These are phyloP conservation scores for Celoporthe dispersa DNA, from an alignment of 2,329 filamentous ascomycete genomes.

Conservation along the genomic window DNA sequence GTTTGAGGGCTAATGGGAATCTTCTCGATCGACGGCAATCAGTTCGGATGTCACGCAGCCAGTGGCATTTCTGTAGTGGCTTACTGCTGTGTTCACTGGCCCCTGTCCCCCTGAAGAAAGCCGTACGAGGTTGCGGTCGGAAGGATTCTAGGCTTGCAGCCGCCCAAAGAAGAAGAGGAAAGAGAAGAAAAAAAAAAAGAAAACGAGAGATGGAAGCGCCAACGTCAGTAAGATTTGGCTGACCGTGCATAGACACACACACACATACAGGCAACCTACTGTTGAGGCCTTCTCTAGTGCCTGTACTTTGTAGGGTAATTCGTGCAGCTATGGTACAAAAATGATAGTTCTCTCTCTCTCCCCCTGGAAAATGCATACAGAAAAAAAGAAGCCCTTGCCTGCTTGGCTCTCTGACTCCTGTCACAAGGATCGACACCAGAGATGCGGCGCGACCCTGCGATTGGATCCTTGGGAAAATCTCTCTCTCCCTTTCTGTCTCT, in stretches of 20 bases:
- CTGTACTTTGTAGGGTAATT: not conserved
- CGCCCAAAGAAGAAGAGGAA: not conserved
- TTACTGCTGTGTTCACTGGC: not conserved
- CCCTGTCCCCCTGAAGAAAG: too few relatives aligned
- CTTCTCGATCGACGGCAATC: not conserved
- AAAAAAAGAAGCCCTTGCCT: too few relatives aligned
- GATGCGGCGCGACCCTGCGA: too few relatives aligned
- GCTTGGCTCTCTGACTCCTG: too few relatives aligned
- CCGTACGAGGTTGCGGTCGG: not conserved
- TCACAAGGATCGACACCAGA: too few relatives aligned
- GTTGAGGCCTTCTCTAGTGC: not conserved
- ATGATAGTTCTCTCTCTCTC: not conserved
- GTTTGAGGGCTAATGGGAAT: not conserved
- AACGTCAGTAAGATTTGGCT: not conserved
- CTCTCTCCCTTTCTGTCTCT: not conserved
- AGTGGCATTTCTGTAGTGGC: not conserved
- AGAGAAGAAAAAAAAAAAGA: not conserved
- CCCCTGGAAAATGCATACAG: too few relatives aligned
- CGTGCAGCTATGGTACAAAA: not conserved
- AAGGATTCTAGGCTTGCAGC: not conserved
- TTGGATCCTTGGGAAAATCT: too few relatives aligned
- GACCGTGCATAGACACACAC: not conserved
- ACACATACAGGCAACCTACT: not conserved
- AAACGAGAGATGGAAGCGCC: not conserved
- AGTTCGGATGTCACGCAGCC: not conserved